phyloP scores from a whole-genome alignment of 257 asterid species.

The Verbascum thapsus region DNA sequence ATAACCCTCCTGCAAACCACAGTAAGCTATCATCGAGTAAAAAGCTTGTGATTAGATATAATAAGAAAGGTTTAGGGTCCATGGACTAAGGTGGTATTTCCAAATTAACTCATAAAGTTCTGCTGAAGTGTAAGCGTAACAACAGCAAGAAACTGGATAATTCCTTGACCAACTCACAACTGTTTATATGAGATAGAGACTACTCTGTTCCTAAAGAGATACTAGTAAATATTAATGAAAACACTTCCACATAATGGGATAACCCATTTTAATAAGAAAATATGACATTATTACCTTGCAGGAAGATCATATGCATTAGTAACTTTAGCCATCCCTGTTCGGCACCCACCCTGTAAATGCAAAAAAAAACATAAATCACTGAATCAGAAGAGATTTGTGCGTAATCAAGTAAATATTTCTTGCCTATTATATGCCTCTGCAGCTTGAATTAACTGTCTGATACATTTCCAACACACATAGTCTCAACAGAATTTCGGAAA shows the following conservation, averaged over 20 bases:
- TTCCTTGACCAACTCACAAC: not conserved
- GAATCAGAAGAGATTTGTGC: slow-evolving; percentile 35
- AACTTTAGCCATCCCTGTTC: slow-evolving; percentile 98
- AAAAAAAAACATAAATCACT: slow-evolving; percentile 22
- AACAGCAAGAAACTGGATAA: slow-evolving; percentile 5
- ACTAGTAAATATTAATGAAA: not conserved
- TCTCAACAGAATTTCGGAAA: not conserved
- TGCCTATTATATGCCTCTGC: slow-evolving; percentile 11
- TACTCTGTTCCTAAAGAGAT: slow-evolving; percentile 1
- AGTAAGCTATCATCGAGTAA: slow-evolving; percentile 32
- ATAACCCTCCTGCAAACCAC: slow-evolving; percentile 81
- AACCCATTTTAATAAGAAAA: not conserved
- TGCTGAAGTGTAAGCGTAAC: not conserved
- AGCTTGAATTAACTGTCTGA: slow-evolving; percentile 1
- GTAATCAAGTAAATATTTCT: slow-evolving; percentile 7
- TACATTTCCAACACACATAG: slow-evolving; percentile 1
- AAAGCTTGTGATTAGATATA: slow-evolving; percentile 39
- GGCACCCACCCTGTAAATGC: slow-evolving; percentile 85
- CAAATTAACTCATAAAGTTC: not conserved
- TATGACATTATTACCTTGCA: slow-evolving; percentile 59
- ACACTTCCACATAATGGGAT: slow-evolving; percentile 18
- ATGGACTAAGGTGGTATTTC: not conserved
- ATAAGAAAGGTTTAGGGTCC: slow-evolving; percentile 13
- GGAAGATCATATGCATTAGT: slow-evolving; percentile 86
- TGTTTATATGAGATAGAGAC: not conserved